phyloP scores from a whole-genome alignment of 306 rosid species.

The Canavalia gladiata region DNA sequence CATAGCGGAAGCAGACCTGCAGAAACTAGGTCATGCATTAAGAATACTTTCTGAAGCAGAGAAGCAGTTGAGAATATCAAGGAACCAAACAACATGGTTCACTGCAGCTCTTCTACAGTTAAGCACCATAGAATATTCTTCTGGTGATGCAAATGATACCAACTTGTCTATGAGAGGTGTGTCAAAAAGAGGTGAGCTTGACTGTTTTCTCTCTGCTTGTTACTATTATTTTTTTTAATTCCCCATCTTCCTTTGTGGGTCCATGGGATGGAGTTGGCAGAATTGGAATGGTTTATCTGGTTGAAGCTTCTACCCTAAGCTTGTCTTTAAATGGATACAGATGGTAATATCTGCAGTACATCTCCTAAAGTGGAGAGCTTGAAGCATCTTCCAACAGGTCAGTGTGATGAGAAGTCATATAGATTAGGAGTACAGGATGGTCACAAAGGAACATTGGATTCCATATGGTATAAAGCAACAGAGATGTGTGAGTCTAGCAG shows the following conservation, averaged over 20 bases:
- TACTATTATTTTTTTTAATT: not conserved
- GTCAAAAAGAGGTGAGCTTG: conserved; percentile 57
- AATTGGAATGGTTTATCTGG: not conserved
- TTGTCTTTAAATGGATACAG: conserved; percentile 52
- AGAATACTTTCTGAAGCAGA: conserved; percentile 83
- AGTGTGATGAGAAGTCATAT: conserved; percentile 54
- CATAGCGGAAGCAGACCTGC: conserved; percentile 72
- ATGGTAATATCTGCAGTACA: conserved; percentile 56
- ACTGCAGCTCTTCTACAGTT: conserved; percentile 88
- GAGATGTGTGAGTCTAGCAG: conserved; percentile 69
- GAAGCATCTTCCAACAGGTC: conserved; percentile 57
- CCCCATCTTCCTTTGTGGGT: not conserved
- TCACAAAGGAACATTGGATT: conserved; percentile 66
- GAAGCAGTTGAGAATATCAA: conserved; percentile 83
- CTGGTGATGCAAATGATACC: conserved; percentile 56
- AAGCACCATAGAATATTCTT: conserved; percentile 66
- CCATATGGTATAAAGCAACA: conserved; percentile 81
- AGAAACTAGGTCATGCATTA: conserved; percentile 77
- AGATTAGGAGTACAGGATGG: conserved; percentile 60
- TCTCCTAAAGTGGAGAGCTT: conserved; percentile 59
- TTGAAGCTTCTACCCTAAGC: conserved; percentile 34
- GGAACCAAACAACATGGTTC: conserved; percentile 89
- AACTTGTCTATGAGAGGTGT: conserved; percentile 56
- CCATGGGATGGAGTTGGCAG: not conserved
- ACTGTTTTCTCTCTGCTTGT: conserved; percentile 18